Base-by-base conservation (phyloP, 2,329 filamentous ascomycete genomes). In the Cordyceps cateniannulata region DNA sequence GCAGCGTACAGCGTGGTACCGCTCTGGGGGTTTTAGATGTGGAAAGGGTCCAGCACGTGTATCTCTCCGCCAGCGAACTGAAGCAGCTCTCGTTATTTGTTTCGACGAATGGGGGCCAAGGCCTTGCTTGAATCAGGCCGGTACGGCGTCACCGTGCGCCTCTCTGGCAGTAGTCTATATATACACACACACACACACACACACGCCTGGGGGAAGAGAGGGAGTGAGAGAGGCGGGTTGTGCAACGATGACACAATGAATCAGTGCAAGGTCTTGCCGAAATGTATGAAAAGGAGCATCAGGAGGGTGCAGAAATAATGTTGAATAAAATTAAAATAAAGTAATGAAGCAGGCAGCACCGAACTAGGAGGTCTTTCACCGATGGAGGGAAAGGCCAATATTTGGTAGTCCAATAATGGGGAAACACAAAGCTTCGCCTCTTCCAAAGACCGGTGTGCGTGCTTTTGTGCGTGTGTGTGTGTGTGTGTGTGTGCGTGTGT, bases 381-480 rank as follows among this genome's bases (percentile, higher is more conserved):
- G 54, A 57, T 44, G 24, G 35, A 14, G 8, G 10, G 16, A 42
- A 42, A 40, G n/a, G 20, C 12, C 29, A 48, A 38, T 57, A 57
- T 48, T 48, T 48, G n/a, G 40, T n/a, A n/a, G n/a, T 22, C 40
- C n/a, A 18, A 32, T 38, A 20, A 48, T 57, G 44, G 54, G 51
- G 54, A 58, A 50, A 49, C 55, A 58, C 44, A 50, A 35, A 40
- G 18, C 32, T 38, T 42, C n/a, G 42, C 51, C 22, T 32, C 5
- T 12, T 6, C 16, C 27, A 57, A 57, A 57, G 54, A 57, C 44
- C 54, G 54, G 54, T 57, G 54, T 57, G 54, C 44, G 16, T 45
- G 24, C 16, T 5, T 29, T 40, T 55, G 18, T 27, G 35, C 14
- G 53, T 56, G 38, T 40, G 38, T 32, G 50, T 25, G 20, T 24